Evolutionary conservation across 2,329 filamentous ascomycete genomes (phyloP), one percentile per base, ranked within the genome.

Genomic region (Leptographium galeiforme): DNA sequence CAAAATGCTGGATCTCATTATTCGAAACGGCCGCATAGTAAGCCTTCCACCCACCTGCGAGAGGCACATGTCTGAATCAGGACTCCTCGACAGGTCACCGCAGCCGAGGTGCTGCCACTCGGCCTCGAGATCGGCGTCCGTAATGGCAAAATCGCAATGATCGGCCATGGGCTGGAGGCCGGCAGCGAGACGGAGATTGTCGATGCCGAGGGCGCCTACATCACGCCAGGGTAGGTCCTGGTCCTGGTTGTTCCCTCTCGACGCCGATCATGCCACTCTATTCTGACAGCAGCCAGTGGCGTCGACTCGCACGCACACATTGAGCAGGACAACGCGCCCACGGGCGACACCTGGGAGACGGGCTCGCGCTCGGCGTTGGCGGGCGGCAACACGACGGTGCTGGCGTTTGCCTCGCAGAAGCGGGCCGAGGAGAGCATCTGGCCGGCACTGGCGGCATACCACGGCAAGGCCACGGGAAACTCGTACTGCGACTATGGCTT

Each of bases 371-470:
- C 70, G 32, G 78, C 78, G 1, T 68, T 81, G 48, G 76, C 75
- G 4, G 77, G 78, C 7, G 78, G 77, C 19, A 81, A 73, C 14
- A 82, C 78, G 0, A 80, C 78, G 0, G 67, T 81, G 11, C 62
- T 81, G 18, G 71, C 76, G 0, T 82, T 82, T 60, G 78, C 77
- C 0, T 70, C 72, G 4, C 78, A 80, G 59, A 64, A 68, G 39
- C 72, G 71, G 32, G 58, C 64, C 2, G 68, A 77, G 14, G 63
- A 66, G 6, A 72, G 68, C 8, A 72, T 76, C 65, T 76, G 69
- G 66, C 84, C 79, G 64, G 88, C 85, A 66, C 86, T 80, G 52
- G 78, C 71, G 53, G 85, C 84, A 61, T 87, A 89, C 59, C 80
- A 81, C 59, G 82, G 78, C 41, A 89, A 79, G 32, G 82, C 74